Conservation (phyloP, 352 stramenopile genomes). For the Halophytophthora batemanensis region DNA sequence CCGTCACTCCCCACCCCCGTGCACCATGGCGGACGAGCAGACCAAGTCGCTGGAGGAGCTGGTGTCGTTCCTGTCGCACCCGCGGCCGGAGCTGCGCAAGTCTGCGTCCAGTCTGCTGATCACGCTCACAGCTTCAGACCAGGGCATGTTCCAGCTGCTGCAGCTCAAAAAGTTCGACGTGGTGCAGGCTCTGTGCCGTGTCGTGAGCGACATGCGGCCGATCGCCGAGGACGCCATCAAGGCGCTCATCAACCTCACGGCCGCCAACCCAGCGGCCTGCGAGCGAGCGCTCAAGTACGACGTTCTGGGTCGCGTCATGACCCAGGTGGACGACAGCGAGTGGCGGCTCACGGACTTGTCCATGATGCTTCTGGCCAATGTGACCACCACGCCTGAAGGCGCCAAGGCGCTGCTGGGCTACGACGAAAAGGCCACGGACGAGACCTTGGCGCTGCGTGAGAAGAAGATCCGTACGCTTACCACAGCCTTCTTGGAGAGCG, state of each 20-base stretch:
- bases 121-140: conserved; percentile 81
- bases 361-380: conserved; percentile 88
- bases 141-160: conserved; percentile 74
- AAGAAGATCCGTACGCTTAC: conserved; percentile 81
- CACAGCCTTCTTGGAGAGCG: conserved; percentile 61
- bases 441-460: conserved; percentile 57
- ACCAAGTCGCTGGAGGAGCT: conserved; percentile 81
- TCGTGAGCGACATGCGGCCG: conserved; percentile 80
- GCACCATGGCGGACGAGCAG: conserved; percentile 43
- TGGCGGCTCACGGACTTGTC: conserved; percentile 82
- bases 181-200: conserved; percentile 70
- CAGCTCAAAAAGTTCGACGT: conserved; percentile 69
- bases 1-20: background rate
- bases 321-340: conserved; percentile 76
- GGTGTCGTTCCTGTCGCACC: conserved; percentile 77
- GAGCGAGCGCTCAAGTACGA: conserved; percentile 78
- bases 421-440: conserved; percentile 42
- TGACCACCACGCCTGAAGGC: conserved; percentile 68
- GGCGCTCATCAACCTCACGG: conserved; percentile 84
- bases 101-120: conserved; percentile 78
- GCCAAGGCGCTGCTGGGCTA: conserved; percentile 65
- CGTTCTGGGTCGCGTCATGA: conserved; percentile 85
- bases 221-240: conserved; percentile 87
- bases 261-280: conserved; percentile 56
- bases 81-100: conserved; percentile 82